These are phyloP conservation scores for Fagus sylvatica DNA, from an alignment of 306 rosid species.

Conservation along the genomic window DNA sequence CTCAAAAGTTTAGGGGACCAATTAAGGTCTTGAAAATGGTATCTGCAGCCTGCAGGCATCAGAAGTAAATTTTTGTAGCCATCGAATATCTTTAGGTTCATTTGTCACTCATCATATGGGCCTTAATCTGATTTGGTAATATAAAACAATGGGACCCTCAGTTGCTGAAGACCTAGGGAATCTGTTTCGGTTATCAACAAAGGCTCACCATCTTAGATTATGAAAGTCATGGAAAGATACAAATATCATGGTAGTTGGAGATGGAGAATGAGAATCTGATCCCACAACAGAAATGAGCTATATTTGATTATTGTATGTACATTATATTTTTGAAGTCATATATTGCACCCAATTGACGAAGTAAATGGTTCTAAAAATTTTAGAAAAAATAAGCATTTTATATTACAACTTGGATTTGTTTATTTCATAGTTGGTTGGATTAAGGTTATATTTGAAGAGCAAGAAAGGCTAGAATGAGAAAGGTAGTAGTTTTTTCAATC, in stretches of 20 bases:
- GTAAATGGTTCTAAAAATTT: neutral
- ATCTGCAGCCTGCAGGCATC: neutral
- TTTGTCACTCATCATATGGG: neutral
- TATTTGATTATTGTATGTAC: neutral
- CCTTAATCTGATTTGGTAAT: neutral
- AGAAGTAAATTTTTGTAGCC: neutral
- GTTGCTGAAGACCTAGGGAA: neutral
- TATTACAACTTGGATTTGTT: neutral
- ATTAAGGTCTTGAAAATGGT: neutral
- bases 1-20: neutral
- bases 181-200: neutral
- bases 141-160: neutral
- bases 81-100: neutral
- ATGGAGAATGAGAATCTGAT: neutral
- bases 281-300: neutral
- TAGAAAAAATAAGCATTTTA: neutral
- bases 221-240: neutral
- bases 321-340: neutral
- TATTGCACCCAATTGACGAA: neutral
- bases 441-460: neutral
- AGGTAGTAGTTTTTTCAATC: neutral
- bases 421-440: constrained; percentile 1
- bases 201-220: neutral
- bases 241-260: constrained; percentile 10
- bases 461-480: neutral